phyloP scores from a whole-genome alignment of 2,329 filamentous ascomycete genomes.

The Penicillium sp. region DNA sequence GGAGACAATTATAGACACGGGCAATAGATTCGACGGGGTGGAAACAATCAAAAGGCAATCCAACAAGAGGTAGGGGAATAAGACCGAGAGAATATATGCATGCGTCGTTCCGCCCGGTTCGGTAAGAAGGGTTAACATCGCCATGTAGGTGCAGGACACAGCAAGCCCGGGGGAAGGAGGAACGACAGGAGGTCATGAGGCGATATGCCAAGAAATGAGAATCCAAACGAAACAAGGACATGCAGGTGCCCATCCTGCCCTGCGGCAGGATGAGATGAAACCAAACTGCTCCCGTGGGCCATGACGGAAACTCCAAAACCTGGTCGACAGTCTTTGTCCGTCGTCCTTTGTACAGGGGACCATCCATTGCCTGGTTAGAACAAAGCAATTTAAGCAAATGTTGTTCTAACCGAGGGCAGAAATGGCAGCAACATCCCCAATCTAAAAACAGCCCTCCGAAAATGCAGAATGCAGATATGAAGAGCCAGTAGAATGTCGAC shows the following conservation, averaged over 20 bases:
- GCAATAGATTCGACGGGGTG: conserved; percentile 22
- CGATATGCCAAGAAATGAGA: neutral
- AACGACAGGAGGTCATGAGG: neutral
- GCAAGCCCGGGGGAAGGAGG: conserved; percentile 3
- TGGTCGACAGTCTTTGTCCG: neutral
- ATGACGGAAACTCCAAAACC: neutral
- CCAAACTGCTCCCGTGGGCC: neutral
- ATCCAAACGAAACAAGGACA: neutral
- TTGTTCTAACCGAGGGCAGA: neutral
- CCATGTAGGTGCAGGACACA: neutral
- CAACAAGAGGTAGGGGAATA: conserved; percentile 11
- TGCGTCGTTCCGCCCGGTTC: conserved; percentile 13
- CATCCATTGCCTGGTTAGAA: neutral
- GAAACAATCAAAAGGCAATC: conserved; percentile 18
- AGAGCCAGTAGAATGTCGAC: neutral
- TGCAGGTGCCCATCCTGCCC: neutral
- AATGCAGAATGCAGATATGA: neutral
- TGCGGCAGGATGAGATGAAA: neutral
- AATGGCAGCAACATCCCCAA: neutral
- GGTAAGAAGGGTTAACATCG: neutral
- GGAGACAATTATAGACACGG: conserved; percentile 28
- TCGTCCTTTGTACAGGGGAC: neutral
- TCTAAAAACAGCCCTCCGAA: neutral
- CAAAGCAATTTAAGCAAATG: neutral
- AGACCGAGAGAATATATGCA: conserved; percentile 24